Base-by-base conservation (phyloP, 306 rosid genomes). In the Echinosophora koreensis region DNA sequence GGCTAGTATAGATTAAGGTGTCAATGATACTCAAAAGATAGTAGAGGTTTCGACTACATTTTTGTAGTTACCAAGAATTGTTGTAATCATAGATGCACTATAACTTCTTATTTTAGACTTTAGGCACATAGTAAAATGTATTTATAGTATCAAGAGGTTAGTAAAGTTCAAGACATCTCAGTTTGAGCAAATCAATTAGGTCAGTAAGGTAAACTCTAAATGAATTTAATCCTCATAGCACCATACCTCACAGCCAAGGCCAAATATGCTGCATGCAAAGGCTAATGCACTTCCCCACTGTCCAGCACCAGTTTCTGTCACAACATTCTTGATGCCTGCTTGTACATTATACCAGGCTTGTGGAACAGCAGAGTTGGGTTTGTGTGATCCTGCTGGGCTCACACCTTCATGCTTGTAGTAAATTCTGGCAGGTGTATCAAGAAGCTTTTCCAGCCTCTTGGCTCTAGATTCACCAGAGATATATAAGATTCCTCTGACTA, bases 241-340 rank as follows among this genome's bases (percentile, higher is more conserved):
- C 8, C 80, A 51, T 71, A 95, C 98, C 95, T 92, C 97, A 57
- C 98, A 95, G 4, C 85, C 90, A 51, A 95, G 87, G 71, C 92
- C 97, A 65, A 92, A 95, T 81, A 92, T 71, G 88, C 95, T 95
- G 80, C 88, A 86, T 0, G 98, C 97, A 84, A 95, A 95, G 81
- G 98, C 97, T 83, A 95, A 88, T 63, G 97, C 83, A 83, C 92
- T 76, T 77, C 98, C 98, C 98, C 98, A 95, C 72, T 95, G 98
- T 47, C 98, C 98, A 73, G 98, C 97, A 41, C 98, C 98, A 5
- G 98, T 95, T 88, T 95, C 98, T 46, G 98, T 95, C 76, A 90
- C 98, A 41, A 95, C 84, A 78, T 87, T 89, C 84, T 92, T 95
- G 58, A 92, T 63, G 5, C 98, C 98, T 84, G 73, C 89, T 81